These are phyloP conservation scores for Zygnema cylindricum DNA, from an alignment of 139 green algal species.

Conservation along the genomic window DNA sequence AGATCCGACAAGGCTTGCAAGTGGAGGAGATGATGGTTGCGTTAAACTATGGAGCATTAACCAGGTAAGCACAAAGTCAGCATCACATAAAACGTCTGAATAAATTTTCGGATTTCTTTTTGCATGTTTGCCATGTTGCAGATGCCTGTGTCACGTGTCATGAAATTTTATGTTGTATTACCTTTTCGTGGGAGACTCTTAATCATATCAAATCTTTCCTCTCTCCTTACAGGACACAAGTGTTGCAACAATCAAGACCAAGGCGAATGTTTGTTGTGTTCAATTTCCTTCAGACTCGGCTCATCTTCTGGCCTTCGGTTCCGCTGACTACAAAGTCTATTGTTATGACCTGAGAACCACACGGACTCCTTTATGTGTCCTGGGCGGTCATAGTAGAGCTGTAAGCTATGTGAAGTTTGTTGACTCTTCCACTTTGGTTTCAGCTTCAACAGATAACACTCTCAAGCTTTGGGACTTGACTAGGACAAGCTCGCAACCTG, in stretches of 20 bases:
- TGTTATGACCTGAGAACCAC: slow-evolving; percentile 62
- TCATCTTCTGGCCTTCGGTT: slow-evolving; percentile 84
- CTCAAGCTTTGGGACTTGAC: slow-evolving; percentile 71
- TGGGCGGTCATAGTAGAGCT: slow-evolving; percentile 73
- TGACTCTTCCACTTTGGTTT: slow-evolving; percentile 51
- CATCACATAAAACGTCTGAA: no score
- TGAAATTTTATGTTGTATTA: no score
- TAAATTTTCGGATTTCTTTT: no score
- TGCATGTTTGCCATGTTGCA: no score
- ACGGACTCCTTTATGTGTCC: slow-evolving; percentile 58
- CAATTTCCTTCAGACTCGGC: slow-evolving; percentile 71
- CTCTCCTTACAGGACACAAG: slow-evolving; percentile 58
- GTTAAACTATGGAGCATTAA: slow-evolving; percentile 82
- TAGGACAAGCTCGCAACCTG: background rate
- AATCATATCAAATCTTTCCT: no score
- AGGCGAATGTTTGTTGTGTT: slow-evolving; percentile 86
- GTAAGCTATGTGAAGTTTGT: slow-evolving; percentile 78
- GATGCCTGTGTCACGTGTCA: no score
- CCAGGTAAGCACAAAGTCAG: slow-evolving; percentile 32
- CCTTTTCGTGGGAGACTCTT: no score
- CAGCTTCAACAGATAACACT: slow-evolving; percentile 69
- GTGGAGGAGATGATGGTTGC: slow-evolving; percentile 86
- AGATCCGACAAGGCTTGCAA: slow-evolving; percentile 75
- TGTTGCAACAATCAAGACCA: slow-evolving; percentile 67
- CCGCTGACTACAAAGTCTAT: slow-evolving; percentile 80